Evolutionary conservation across 1,284 basidiomycete species (phyloP), one percentile per base, ranked within the genome.

Genomic region (Cutaneotrichosporon sp.): DNA sequence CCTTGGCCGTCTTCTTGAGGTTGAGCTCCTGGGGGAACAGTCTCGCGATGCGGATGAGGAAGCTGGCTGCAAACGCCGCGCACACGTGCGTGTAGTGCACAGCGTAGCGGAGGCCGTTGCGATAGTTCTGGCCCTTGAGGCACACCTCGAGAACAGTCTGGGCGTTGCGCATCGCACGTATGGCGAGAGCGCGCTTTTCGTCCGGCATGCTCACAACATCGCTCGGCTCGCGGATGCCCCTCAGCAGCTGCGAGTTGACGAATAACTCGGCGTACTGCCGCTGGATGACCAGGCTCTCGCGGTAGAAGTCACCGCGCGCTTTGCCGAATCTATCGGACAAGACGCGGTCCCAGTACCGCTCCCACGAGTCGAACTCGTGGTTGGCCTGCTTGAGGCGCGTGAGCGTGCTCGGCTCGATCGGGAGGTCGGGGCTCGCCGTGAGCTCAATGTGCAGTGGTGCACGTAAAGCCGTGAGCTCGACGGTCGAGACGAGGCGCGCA

Each of bases 401-500:
- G 57, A 80, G 66, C 1, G 78, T 79, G 54, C 68, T 72, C 45
- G 78, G 73, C 42, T 75, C 71, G 24, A 79, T 70, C 0, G 79
- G 78, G 6, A 75, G 63, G 58, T 79, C 74, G 0, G 78, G 77
- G 1, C 78, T 65, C 0, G 77, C 72, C 1, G 77, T 80, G 10
- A 80, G 69, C 52, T 78, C 74, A 46, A 79, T 73, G 53, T 80
- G 79, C 1, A 80, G 68, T 0, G 79, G 79, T 1, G 78, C 75
- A 69, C 46, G 33, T 27, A 80, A 54, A 18, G 79, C 77, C 10
- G 73, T 78, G 18, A 78, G 67, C 63, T 80, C 77, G 29, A 80
- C 90, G 1, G 91, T 95, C 8, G 92, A 94, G 20, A 95, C 90
- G n/a, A 97, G 85, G 47, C 93, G 87, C 84, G 92, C 93, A 71